Conservation (phyloP, 805 yeast species). For the Pichia rugopelliculosa region DNA sequence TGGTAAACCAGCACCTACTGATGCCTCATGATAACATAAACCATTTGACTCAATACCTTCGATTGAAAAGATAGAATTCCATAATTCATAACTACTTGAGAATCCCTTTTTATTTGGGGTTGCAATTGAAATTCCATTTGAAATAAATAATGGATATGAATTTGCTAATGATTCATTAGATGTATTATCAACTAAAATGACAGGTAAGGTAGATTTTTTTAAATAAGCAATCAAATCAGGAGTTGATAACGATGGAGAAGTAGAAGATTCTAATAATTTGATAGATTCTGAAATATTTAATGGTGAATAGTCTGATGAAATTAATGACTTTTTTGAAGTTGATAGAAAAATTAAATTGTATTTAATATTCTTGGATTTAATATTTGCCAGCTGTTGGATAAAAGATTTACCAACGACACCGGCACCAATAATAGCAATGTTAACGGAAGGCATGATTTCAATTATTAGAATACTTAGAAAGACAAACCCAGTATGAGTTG, state of each 20-base stretch:
- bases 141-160: slow-evolving; percentile 66
- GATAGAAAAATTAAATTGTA: slow-evolving; percentile 80
- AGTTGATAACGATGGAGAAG: slow-evolving; percentile 44
- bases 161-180: slow-evolving; percentile 74
- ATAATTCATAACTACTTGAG: slow-evolving; percentile 62
- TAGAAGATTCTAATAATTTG: slow-evolving; percentile 36
- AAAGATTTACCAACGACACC: slow-evolving; percentile 96
- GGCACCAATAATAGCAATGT: slow-evolving; percentile 72
- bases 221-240: slow-evolving; percentile 57
- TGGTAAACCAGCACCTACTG: slow-evolving; percentile 98
- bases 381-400: slow-evolving; percentile 64
- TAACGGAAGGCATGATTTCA: slow-evolving; percentile 40
- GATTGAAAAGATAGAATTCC: slow-evolving; percentile 65
- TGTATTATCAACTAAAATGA: slow-evolving; percentile 89
- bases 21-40: slow-evolving; percentile 93
- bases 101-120: slow-evolving; percentile 99
- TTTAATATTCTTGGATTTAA: slow-evolving; percentile 45
- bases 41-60: slow-evolving; percentile 47
- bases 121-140: slow-evolving; percentile 82
- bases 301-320: slow-evolving; percentile 64
- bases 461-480: not conserved
- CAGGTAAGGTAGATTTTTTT: slow-evolving; percentile 61
- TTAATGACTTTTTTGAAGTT: slow-evolving; percentile 61
- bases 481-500: not conserved
- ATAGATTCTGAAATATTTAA: slow-evolving; percentile 58